A percentile compares a stretch with the other conserved stretches of the same genome.
Evolutionary conservation across 768 basidiomycete species (phyloP).

Genomic region (Kwoniella sp.): DNA sequence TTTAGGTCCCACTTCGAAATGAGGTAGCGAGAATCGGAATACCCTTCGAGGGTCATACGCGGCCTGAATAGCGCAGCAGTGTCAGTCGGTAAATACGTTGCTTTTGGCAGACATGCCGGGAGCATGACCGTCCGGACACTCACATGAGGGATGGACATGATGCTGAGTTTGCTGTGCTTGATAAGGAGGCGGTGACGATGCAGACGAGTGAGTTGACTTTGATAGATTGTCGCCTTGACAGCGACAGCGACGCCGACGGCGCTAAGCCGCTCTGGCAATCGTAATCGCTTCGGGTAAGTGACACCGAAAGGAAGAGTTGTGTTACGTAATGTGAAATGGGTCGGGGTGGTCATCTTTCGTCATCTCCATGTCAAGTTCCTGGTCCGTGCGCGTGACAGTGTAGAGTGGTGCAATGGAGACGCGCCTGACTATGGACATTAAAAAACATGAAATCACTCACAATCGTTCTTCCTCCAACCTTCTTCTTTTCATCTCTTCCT

Average conservation of each 20-base stretch:
- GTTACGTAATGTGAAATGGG: constrained; percentile 6
- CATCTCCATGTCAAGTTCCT: neutral
- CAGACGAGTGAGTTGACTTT: neutral
- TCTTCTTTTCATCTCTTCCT: neutral
- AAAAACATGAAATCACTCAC: neutral
- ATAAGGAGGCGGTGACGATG: neutral
- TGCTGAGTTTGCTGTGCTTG: neutral
- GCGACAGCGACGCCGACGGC: no score
- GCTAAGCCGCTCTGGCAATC: no score
- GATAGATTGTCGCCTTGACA: no score
- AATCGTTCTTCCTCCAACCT: constrained; percentile 8
- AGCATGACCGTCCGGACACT: neutral
- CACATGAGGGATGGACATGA: constrained; percentile 41
- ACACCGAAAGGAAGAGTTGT: neutral
- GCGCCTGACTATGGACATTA: constrained; percentile 21
- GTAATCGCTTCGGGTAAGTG: neutral
- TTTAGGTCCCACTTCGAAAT: constrained; percentile 69
- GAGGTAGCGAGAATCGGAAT: constrained; percentile 83
- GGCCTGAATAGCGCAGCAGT: constrained; percentile 56
- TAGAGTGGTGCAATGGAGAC: constrained; percentile 3
- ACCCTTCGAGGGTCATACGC: constrained; percentile 85
- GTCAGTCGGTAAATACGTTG: neutral
- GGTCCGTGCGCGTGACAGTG: constrained; percentile 13
- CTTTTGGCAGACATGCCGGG: no score
- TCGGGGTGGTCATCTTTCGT: constrained; percentile 3